These are phyloP conservation scores for Coriaria nepalensis DNA, from an alignment of 306 rosid genomes.

Conservation along the genomic window DNA sequence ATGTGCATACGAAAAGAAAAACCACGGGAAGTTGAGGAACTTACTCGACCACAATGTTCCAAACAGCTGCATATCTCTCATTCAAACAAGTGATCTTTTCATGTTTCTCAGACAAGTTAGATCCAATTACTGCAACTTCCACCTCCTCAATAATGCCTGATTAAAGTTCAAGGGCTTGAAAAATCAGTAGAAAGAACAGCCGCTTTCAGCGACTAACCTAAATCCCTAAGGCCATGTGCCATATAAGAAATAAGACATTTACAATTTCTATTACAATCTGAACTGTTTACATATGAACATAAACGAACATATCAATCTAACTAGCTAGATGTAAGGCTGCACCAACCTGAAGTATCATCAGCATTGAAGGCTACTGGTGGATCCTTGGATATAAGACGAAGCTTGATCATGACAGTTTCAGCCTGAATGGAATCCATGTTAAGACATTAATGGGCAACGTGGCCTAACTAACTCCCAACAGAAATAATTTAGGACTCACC, in stretches of 20 bases:
- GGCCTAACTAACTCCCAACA: slow-evolving; percentile 2
- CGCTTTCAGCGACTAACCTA: slow-evolving; percentile 4
- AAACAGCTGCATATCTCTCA: slow-evolving; percentile 45
- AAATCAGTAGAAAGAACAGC: slow-evolving; percentile 1
- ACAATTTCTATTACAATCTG: too few relatives aligned
- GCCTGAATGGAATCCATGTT: slow-evolving; percentile 32
- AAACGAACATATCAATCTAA: not conserved
- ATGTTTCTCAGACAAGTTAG: slow-evolving; percentile 54
- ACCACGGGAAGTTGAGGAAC: slow-evolving; percentile 16
- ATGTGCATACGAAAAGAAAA: slow-evolving; percentile 1
- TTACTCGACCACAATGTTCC: slow-evolving; percentile 40
- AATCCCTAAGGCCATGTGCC: too few relatives aligned
- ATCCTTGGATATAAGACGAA: slow-evolving; percentile 42
- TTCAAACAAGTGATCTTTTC: slow-evolving; percentile 46
- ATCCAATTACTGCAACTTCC: slow-evolving; percentile 52
- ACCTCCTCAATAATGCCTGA: slow-evolving; percentile 59
- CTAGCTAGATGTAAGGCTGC: slow-evolving; percentile 3
- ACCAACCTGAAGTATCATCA: slow-evolving; percentile 48
- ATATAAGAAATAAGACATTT: too few relatives aligned
- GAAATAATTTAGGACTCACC: slow-evolving; percentile 39
- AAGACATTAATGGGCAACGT: slow-evolving; percentile 10
- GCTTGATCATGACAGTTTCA: slow-evolving; percentile 45
- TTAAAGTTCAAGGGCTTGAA: slow-evolving; percentile 14
- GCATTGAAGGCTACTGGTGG: slow-evolving; percentile 23
- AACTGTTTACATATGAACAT: too few relatives aligned